Evolutionary conservation across 495 filamentous ascomycete species (phyloP).

Genomic region (Paragyromitra xinjiangensis): DNA sequence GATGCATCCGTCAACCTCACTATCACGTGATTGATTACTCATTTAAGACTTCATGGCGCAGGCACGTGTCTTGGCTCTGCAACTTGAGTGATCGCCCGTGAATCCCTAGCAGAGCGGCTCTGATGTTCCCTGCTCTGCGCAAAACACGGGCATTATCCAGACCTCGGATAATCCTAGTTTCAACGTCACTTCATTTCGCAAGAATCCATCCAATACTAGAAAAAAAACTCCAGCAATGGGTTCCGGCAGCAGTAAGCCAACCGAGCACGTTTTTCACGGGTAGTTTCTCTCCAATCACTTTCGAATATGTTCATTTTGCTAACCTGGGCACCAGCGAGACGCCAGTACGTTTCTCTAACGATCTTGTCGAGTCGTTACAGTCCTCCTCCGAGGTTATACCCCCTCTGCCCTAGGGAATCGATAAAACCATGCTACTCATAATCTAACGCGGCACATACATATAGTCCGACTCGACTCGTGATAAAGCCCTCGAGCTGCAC

Average conservation of each 20-base stretch:
- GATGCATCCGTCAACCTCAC: neutral
- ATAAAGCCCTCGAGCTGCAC: slow-evolving; percentile 81
- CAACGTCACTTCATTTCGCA: slow-evolving; percentile 40
- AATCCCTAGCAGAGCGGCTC: slow-evolving; percentile 3
- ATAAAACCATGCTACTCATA: slow-evolving; percentile 9
- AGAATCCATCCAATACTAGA: slow-evolving; percentile 12
- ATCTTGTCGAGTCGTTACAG: slow-evolving; percentile 82
- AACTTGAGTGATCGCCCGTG: slow-evolving; percentile 33
- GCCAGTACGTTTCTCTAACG: slow-evolving; percentile 85
- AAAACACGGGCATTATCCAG: slow-evolving; percentile 9
- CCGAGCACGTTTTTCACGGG: slow-evolving; percentile 49
- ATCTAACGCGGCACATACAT: slow-evolving; percentile 12
- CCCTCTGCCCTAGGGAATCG: slow-evolving; percentile 17
- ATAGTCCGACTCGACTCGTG: slow-evolving; percentile 86
- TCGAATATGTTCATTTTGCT: neutral
- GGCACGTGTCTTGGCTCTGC: slow-evolving; percentile 6
- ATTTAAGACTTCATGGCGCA: neutral
- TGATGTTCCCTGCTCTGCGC: slow-evolving; percentile 24
- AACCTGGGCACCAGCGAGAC: slow-evolving; percentile 67
- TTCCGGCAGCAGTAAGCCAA: slow-evolving; percentile 52
- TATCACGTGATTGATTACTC: slow-evolving; percentile 27
- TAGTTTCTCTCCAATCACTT: slow-evolving; percentile 19
- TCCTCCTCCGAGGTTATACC: slow-evolving; percentile 78
- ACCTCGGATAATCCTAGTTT: slow-evolving; percentile 28
- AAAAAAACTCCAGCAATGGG: slow-evolving; percentile 45